These are phyloP conservation scores for Terana coerulea DNA, from an alignment of 768 basidiomycete species.

Conservation along the genomic window DNA sequence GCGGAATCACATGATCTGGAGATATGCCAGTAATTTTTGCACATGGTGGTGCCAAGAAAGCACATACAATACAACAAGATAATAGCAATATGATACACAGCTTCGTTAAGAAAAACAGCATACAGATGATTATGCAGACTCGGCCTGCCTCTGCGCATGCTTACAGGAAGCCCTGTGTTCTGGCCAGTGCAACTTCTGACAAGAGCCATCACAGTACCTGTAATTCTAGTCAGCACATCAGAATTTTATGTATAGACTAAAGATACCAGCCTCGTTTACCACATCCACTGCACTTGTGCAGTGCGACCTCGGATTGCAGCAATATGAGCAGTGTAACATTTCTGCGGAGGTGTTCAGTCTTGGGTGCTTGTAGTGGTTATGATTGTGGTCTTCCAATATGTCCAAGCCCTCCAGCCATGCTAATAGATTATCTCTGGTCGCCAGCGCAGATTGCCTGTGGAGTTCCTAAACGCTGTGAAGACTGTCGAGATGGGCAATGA, in stretches of 20 bases:
- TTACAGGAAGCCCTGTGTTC: conserved; percentile 31
- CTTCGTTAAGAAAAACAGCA: too few species aligned
- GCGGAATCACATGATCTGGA: too few species aligned
- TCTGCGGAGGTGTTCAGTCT: conserved; percentile 47
- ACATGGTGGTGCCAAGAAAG: too few species aligned
- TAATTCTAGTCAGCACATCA: not conserved
- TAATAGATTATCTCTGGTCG: conserved; percentile 52
- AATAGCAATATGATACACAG: too few species aligned
- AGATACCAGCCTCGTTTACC: conserved; percentile 34
- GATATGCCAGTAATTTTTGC: too few species aligned
- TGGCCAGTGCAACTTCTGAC: conserved; percentile 36
- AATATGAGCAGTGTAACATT: conserved; percentile 62
- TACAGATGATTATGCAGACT: too few species aligned
- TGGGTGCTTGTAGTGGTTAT: conserved; percentile 35
- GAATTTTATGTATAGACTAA: not conserved
- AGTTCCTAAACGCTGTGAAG: conserved; percentile 18
- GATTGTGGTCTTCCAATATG: conserved; percentile 35
- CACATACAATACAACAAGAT: too few species aligned
- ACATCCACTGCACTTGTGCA: conserved; percentile 50
- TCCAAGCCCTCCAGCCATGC: conserved; percentile 53
- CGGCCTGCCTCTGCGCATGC: conserved; percentile 9
- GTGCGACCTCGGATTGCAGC: conserved; percentile 57
- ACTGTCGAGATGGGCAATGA: conserved; percentile 33
- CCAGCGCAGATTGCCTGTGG: conserved; percentile 30
- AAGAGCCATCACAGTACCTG: conserved; percentile 43